Conservation (phyloP, 192 early-diverging fungal species). For the Podila epigama region DNA sequence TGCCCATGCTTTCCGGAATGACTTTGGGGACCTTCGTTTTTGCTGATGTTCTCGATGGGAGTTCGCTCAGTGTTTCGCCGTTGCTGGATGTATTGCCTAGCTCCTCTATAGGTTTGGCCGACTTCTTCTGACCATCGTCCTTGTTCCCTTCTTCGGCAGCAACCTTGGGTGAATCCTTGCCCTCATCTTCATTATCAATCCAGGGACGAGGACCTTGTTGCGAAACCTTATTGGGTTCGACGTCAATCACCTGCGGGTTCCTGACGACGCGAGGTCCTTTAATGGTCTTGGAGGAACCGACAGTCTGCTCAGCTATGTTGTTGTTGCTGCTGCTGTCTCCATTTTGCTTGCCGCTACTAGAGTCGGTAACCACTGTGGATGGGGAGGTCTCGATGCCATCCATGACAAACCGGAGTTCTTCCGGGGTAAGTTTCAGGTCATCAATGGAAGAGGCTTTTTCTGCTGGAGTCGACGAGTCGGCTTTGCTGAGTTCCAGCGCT, state of each 20-base stretch:
- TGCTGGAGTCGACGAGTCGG: not conserved
- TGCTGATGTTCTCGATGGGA: not conserved
- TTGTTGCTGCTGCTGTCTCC: not conserved
- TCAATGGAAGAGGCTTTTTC: not conserved
- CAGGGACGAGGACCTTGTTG: constrained; percentile 18
- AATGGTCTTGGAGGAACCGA: constrained; percentile 11
- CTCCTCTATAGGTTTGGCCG: not conserved
- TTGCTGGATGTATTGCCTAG: constrained; percentile 3
- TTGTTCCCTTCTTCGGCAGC: constrained; percentile 6
- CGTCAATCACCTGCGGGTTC: constrained; percentile 7
- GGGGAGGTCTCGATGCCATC: not conserved
- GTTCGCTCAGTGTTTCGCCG: constrained; percentile 18
- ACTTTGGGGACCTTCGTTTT: not conserved
- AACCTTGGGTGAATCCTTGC: not conserved
- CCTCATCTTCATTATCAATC: not conserved
- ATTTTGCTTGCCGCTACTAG: not conserved
- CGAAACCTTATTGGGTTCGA: not conserved
- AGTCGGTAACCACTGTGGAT: not conserved
- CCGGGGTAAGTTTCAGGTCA: constrained; percentile 12
- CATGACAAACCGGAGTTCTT: constrained; percentile 27
- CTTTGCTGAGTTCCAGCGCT: constrained; percentile 28
- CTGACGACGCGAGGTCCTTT: constrained; percentile 1
- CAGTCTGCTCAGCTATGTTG: not conserved
- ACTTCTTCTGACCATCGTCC: no score
- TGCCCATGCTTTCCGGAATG: constrained; percentile 1